Percentiles rank a stretch among this genome's conserved stretches.
Conservation (phyloP, 2,329 filamentous ascomycete species). For the Bipolaris cookei region DNA sequence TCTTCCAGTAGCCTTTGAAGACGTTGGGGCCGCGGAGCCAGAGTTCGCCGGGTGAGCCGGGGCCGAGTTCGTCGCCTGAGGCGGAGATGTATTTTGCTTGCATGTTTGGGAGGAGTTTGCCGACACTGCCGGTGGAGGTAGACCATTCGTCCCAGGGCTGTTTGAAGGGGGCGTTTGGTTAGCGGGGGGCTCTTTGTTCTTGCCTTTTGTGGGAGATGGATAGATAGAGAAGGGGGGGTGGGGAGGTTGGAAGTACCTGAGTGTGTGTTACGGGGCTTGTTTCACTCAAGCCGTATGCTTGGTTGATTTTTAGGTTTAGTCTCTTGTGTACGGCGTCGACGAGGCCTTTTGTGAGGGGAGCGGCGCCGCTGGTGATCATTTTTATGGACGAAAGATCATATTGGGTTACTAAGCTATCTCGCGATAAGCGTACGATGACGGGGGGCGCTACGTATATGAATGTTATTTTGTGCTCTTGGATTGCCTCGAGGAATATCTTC, state of each 20-base stretch:
- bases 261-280: constrained; percentile 35
- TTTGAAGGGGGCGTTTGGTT: not conserved
- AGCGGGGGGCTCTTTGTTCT: not conserved
- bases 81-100: constrained; percentile 76
- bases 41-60: constrained; percentile 62
- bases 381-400: constrained; percentile 80
- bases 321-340: constrained; percentile 75
- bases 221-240: too few species aligned
- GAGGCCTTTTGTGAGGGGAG: constrained; percentile 79
- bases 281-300: constrained; percentile 36
- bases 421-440: constrained; percentile 77
- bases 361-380: constrained; percentile 85
- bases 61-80: constrained; percentile 61
- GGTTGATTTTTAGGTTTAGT: constrained; percentile 57
- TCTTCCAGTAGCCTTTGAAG: constrained; percentile 78
- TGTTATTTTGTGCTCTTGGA: constrained; percentile 76
- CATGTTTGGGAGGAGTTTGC: constrained; percentile 77
- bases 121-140: constrained; percentile 70
- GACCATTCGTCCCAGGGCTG: constrained; percentile 37
- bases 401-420: constrained; percentile 75
- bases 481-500: constrained; percentile 73
- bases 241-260: constrained; percentile 18
- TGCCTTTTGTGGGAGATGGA: too few species aligned
- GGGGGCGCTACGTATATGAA: constrained; percentile 84
- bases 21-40: constrained; percentile 81